Evolutionary conservation across 2,329 filamentous ascomycete genomes (phyloP).

Genomic region (Colletotrichum filicis): DNA sequence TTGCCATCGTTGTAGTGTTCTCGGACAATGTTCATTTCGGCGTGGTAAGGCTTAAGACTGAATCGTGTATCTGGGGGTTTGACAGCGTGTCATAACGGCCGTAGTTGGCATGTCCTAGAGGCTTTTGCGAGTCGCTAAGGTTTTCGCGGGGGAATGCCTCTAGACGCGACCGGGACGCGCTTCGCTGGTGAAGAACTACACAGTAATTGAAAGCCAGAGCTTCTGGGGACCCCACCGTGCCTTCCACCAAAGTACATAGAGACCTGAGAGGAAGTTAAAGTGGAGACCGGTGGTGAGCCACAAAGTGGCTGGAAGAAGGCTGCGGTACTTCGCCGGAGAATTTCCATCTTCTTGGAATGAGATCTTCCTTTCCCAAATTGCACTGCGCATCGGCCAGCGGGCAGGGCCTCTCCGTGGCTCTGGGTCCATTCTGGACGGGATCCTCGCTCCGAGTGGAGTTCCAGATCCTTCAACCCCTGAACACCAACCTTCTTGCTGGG

Average conservation of each 20-base stretch:
- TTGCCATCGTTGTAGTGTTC: conserved; percentile 71
- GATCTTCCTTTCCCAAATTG: neutral
- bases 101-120: neutral
- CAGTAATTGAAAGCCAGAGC: conserved; percentile 3
- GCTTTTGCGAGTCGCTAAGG: neutral
- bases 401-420: conserved; percentile 16
- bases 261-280: too few species aligned
- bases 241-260: neutral
- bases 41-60: neutral
- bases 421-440: neutral
- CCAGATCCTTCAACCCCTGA: conserved; percentile 7
- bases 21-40: conserved; percentile 36
- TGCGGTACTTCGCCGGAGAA: neutral
- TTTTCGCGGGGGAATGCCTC: neutral
- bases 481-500: neutral
- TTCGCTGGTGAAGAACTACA: neutral
- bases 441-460: conserved; percentile 11
- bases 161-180: conserved; percentile 1
- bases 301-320: conserved; percentile 10
- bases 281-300: neutral
- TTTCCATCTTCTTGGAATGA: neutral
- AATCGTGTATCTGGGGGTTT: neutral
- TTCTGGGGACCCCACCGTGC: neutral
- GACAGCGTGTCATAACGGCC: neutral
- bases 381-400: neutral